Conservation (phyloP, 1,284 basidiomycete genomes). For the Farysia itapuensis region DNA sequence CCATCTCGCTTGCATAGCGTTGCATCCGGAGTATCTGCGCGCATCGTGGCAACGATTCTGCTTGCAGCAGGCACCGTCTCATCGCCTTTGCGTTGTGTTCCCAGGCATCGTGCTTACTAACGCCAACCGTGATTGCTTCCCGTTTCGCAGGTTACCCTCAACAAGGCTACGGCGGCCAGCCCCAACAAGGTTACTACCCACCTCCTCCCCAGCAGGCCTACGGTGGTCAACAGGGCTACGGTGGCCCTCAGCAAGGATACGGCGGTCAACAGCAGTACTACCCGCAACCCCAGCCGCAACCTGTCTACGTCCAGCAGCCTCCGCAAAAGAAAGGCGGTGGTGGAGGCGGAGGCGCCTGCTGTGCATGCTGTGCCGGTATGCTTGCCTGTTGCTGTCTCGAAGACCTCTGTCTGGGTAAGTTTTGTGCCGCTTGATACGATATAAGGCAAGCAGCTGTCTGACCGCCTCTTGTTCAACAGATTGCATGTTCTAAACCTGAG, state of each 20-base stretch:
- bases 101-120: too few species aligned
- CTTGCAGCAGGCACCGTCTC: too few species aligned
- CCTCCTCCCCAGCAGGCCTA: constrained; percentile 47
- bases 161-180: constrained; percentile 10
- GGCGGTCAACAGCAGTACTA: constrained; percentile 46
- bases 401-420: constrained; percentile 37
- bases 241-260: too few species aligned
- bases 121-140: too few species aligned
- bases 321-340: constrained; percentile 23
- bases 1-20: too few species aligned
- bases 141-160: constrained; percentile 23
- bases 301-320: constrained; percentile 45
- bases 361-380: constrained; percentile 47
- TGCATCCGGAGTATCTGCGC: too few species aligned
- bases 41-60: too few species aligned
- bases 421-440: neutral
- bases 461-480: constrained; percentile 3
- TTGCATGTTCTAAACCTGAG: constrained; percentile 41
- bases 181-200: constrained; percentile 34
- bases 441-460: neutral
- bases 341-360: constrained; percentile 18
- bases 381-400: constrained; percentile 45
- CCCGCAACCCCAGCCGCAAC: constrained; percentile 42
- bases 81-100: too few species aligned
- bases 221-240: constrained; percentile 36